These are phyloP conservation scores for Ephemerocybe angulata DNA, from an alignment of 768 basidiomycete species.

Conservation along the genomic window DNA sequence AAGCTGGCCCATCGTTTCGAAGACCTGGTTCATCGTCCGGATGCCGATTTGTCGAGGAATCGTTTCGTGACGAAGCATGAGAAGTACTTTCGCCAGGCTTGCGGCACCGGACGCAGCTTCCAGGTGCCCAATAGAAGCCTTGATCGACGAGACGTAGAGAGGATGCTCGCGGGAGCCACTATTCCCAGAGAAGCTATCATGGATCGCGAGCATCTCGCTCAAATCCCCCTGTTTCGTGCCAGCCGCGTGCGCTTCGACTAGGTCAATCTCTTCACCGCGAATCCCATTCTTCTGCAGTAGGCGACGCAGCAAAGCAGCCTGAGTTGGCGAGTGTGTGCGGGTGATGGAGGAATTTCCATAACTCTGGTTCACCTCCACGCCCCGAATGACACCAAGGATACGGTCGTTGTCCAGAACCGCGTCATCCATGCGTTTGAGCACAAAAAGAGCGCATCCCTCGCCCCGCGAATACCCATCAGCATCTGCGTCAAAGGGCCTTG, in stretches of 20 bases:
- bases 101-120: conserved; percentile 75
- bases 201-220: conserved; percentile 60
- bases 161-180: conserved; percentile 42
- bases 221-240: conserved; percentile 72
- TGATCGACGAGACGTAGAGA: conserved; percentile 65
- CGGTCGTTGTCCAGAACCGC: conserved; percentile 64
- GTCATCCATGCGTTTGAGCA: conserved; percentile 66
- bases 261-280: conserved; percentile 44
- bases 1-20: conserved; percentile 49
- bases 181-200: conserved; percentile 42
- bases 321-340: conserved; percentile 63
- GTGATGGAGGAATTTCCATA: conserved; percentile 67
- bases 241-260: conserved; percentile 74
- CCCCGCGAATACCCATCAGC: conserved; percentile 72
- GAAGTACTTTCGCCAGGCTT: conserved; percentile 63
- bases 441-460: conserved; percentile 69
- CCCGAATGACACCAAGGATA: conserved; percentile 66
- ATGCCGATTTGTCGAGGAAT: conserved; percentile 65
- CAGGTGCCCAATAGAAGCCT: conserved; percentile 71
- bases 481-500: conserved; percentile 65
- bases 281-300: conserved; percentile 46
- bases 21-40: conserved; percentile 51
- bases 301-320: conserved; percentile 49
- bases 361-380: conserved; percentile 69
- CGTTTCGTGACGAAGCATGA: conserved; percentile 56